Percentiles rank a stretch among this genome's conserved stretches.
These are phyloP conservation scores for Kokia cookei DNA, from an alignment of 441 rosid species.

Conservation along the genomic window DNA sequence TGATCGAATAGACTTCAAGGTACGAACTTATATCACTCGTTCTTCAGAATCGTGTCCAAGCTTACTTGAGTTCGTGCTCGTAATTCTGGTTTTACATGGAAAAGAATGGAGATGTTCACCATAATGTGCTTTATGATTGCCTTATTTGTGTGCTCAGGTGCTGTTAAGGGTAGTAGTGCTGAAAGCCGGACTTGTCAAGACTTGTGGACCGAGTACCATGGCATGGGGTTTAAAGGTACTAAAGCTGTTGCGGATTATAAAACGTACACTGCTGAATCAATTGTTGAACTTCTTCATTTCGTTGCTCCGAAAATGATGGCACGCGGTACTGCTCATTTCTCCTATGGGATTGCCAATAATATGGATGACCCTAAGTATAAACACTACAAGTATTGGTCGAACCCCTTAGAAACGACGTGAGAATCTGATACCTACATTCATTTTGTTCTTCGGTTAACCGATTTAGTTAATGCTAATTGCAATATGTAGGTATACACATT, in stretches of 20 bases:
- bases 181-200: conserved; percentile 70
- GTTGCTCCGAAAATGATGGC: conserved; percentile 98
- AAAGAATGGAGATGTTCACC: background rate
- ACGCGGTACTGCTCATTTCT: conserved; percentile 84
- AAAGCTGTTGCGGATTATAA: conserved; percentile 75
- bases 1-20: conserved; percentile 75
- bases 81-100: background rate
- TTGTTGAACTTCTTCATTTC: conserved; percentile 59
- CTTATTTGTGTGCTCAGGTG: conserved; percentile 48
- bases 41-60: background rate
- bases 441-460: background rate
- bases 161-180: conserved; percentile 65
- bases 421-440: conserved; percentile 1
- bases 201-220: conserved; percentile 95
- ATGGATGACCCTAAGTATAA: conserved; percentile 79
- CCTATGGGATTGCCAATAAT: conserved; percentile 87
- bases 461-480: background rate
- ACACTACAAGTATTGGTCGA: conserved; percentile 89
- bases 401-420: conserved; percentile 91
- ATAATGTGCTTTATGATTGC: background rate
- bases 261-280: conserved; percentile 60
- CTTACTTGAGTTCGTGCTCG: background rate
- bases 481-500: background rate
- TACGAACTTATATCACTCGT: conserved; percentile 1
- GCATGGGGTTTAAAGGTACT: conserved; percentile 81